phyloP scores from a whole-genome alignment of 345 rosid genomes.

The Acer yangbiense region DNA sequence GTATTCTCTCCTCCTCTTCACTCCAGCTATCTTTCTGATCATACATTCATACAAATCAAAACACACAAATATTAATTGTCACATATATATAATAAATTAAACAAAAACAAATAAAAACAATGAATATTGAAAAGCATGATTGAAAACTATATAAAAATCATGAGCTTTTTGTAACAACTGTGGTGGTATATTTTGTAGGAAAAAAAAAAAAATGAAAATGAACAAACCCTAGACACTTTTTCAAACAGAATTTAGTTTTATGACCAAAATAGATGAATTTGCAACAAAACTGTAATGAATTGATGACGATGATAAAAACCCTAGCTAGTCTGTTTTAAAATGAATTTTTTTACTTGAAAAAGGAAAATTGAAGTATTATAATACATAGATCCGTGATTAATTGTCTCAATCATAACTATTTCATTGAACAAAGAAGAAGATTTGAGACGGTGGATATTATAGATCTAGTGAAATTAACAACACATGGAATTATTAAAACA shows the following conservation, averaged over 20 bases:
- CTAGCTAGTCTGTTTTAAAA: not conserved
- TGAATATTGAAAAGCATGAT: not conserved
- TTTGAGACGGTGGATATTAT: not conserved
- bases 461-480: not conserved
- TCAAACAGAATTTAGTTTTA: not conserved
- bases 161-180: slow-evolving; percentile 7
- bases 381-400: no score
- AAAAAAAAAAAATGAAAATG: slow-evolving; percentile 24
- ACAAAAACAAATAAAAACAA: not conserved
- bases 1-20: slow-evolving; percentile 78
- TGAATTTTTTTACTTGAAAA: no score
- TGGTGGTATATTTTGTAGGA: not conserved
- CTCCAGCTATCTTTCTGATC: slow-evolving; percentile 89
- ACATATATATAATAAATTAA: no score
- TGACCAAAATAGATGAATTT: not conserved
- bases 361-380: no score
- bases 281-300: no score
- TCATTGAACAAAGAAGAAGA: not conserved
- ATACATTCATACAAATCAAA: no score
- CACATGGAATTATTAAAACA: not conserved
- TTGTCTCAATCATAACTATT: no score
- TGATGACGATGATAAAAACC: not conserved
- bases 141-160: slow-evolving; percentile 5
- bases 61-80: no score
- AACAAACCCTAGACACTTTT: not conserved